These are phyloP conservation scores for Claviceps pazoutovae DNA, from an alignment of 2,329 filamentous ascomycete genomes.

Conservation along the genomic window DNA sequence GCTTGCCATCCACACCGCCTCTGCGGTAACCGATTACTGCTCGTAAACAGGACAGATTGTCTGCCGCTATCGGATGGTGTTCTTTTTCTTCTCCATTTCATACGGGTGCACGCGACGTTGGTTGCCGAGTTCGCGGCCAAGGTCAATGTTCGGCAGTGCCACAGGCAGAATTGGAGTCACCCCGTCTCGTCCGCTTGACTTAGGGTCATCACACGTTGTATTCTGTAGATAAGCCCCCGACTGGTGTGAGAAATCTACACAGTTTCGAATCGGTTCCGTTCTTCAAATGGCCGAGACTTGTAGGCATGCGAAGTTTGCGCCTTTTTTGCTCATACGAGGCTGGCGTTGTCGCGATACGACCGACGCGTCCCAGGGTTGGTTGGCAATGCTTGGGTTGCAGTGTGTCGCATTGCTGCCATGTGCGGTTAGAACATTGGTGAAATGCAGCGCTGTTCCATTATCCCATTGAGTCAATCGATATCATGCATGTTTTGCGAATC, in stretches of 20 bases:
- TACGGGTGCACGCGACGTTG: not conserved
- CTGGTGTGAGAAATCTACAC: not conserved
- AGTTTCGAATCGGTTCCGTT: not conserved
- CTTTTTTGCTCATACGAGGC: not conserved
- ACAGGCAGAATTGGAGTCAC: not conserved
- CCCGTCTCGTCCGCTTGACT: not conserved
- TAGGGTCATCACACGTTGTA: slow-evolving; percentile 20
- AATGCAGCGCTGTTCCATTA: not conserved
- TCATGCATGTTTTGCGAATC: not conserved
- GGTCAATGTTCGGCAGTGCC: slow-evolving; percentile 15
- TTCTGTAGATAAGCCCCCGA: not conserved
- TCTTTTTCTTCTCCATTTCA: slow-evolving; percentile 6
- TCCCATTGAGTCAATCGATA: not conserved
- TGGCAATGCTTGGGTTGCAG: not conserved
- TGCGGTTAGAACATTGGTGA: too few species aligned
- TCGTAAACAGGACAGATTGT: not conserved
- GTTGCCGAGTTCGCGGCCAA: slow-evolving; percentile 8
- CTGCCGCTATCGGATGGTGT: slow-evolving; percentile 8
- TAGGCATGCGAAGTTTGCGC: not conserved
- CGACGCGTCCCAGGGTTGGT: not conserved
- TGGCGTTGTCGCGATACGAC: not conserved
- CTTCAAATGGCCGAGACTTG: not conserved
- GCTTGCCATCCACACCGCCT: slow-evolving; percentile 12
- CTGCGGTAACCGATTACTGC: not conserved
- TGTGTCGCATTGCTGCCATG: not conserved